Base-by-base conservation (phyloP, 2,329 filamentous ascomycete species). In the Ceratocystiopsis minuta region DNA sequence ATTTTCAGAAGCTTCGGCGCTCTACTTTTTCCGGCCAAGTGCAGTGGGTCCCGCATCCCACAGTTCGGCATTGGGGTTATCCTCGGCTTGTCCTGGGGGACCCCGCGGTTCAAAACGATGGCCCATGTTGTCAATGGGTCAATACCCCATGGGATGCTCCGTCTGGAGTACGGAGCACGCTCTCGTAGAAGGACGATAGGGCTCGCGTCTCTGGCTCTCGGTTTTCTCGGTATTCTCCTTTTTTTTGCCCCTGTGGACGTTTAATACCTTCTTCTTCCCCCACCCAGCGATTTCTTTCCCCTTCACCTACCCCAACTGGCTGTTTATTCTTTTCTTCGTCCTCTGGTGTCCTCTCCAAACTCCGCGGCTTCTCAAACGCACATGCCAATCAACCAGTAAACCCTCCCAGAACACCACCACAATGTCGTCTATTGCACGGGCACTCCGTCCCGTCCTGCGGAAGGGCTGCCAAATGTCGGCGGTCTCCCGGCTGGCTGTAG, bases 381-480 rank as follows among this genome's bases (percentile, higher is more conserved):
- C n/a, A n/a, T n/a, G n/a, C n/a, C n/a, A n/a, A n/a, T n/a, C n/a
- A 33, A 13, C 9, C 32, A 13, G 6, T 4, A 33, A 4, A 13
- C 32, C 32, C 32, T 17, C 7, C 34, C 37, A 28, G 17, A 35
- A 15, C 3, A 35, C 10, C 2, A 14, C 10, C 39, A 55, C 42
- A 37, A 67, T 67, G 60, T 69, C 65, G 44, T 67, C 66, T 20
- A 57, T 73, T 44, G 59, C 65, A 43, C 60, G 68, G 56, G 61
- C 61, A 20, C 50, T 74, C 48, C 63, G 69, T 49, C 70, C 70
- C 45, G 67, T 63, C 31, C 52, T 73, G 46, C 63, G 64, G 48
- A 62, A 60, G 52, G 60, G 66, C 52, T 60, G 66, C 49, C 57
- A 60, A 46, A 53, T 52, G 17, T 39, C 40, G 13, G 24, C 42